phyloP scores from a whole-genome alignment of 2,329 filamentous ascomycete genomes.

The Hypocrella siamensis region DNA sequence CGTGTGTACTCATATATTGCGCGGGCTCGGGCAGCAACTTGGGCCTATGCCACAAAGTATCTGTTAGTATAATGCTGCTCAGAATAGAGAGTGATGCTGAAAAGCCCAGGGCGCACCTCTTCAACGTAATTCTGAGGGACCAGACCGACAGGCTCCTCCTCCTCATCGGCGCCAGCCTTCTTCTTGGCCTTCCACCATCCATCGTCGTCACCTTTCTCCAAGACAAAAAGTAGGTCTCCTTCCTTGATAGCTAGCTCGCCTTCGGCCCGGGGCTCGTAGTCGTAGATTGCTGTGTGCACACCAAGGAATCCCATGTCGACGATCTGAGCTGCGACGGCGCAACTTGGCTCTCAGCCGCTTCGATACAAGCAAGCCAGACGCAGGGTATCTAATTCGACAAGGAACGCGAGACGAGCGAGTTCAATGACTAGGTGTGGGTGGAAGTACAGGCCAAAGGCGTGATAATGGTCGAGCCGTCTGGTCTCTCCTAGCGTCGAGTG shows the following conservation, averaged over 20 bases:
- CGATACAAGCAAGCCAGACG: not conserved
- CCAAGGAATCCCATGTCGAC: constrained; percentile 73
- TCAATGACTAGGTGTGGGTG: too few relatives aligned
- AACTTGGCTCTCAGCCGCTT: too few relatives aligned
- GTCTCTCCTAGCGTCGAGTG: too few relatives aligned
- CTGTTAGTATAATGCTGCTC: too few relatives aligned
- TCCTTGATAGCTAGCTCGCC: constrained; percentile 75
- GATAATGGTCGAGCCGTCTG: too few relatives aligned
- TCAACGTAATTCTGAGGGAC: constrained; percentile 93
- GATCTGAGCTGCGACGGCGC: not conserved
- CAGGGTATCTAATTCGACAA: too few relatives aligned
- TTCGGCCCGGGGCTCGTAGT: constrained; percentile 76
- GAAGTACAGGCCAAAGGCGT: too few relatives aligned
- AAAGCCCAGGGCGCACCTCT: constrained; percentile 42
- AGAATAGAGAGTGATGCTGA: not conserved
- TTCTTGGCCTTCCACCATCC: constrained; percentile 97
- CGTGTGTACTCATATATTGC: constrained; percentile 97
- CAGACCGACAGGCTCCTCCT: constrained; percentile 79
- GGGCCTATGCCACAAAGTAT: constrained; percentile 32
- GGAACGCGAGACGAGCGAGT: too few relatives aligned
- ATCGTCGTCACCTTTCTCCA: constrained; percentile 65
- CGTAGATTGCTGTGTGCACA: constrained; percentile 81
- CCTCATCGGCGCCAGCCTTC: constrained; percentile 66
- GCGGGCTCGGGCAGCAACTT: constrained; percentile 54
- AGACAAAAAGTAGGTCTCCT: constrained; percentile 75